Evolutionary conservation across 192 early-diverging fungal genomes (phyloP).

Genomic region (Glomus cerebriforme): DNA sequence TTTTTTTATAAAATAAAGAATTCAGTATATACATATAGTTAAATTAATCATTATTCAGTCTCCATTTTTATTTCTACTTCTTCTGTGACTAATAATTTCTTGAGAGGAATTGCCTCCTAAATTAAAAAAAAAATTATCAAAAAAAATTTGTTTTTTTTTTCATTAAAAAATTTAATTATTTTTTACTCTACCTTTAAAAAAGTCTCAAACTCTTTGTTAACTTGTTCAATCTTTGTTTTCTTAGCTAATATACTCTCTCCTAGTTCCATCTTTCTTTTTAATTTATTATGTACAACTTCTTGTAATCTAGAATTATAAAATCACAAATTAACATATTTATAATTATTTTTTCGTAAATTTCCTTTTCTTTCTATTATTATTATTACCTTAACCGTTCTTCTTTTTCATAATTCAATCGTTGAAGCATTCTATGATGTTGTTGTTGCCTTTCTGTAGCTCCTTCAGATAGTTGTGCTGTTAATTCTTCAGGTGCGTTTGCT

Average conservation of each 20-base stretch:
- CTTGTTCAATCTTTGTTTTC: background rate
- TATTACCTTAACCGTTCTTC: slow-evolving; percentile 15
- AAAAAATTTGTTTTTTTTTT: background rate
- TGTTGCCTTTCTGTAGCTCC: background rate
- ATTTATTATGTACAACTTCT: background rate
- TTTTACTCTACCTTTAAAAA: background rate
- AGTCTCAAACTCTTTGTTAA: slow-evolving; percentile 1
- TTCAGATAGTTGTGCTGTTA: background rate
- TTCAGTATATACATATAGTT: background rate
- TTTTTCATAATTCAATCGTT: slow-evolving; percentile 18
- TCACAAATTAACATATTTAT: background rate
- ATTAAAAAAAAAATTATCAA: background rate
- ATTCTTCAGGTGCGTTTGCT: background rate
- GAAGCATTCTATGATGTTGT: slow-evolving; percentile 20
- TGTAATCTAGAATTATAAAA: background rate
- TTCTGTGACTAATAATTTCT: background rate
- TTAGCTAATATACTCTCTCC: background rate
- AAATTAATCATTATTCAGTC: background rate
- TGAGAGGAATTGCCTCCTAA: background rate
- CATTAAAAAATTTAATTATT: background rate
- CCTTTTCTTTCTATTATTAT: background rate
- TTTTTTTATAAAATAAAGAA: background rate
- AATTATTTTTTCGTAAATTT: too few species aligned
- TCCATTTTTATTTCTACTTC: background rate
- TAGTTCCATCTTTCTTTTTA: slow-evolving; percentile 1